Evolutionary conservation across 73 alveolate genomes (phyloP).

Genomic region (Blepharisma stoltei): DNA sequence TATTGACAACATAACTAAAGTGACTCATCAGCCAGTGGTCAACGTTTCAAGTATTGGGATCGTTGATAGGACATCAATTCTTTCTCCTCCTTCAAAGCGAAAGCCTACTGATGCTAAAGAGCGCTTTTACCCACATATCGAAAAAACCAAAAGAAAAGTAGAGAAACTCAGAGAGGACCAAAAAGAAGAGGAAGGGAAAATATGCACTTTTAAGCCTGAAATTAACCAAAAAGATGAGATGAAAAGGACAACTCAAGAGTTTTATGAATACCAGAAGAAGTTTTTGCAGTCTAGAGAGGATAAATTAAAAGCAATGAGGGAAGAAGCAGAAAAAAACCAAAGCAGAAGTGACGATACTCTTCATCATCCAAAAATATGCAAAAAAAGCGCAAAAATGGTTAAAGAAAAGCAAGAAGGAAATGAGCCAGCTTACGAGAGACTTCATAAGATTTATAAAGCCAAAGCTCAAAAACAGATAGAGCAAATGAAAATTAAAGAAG

Average conservation of each 20-base stretch:
- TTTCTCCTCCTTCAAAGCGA: not conserved
- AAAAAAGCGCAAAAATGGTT: not conserved
- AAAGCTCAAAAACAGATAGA: not conserved
- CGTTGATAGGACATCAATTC: not conserved
- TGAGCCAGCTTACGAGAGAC: not conserved
- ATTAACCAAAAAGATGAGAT: not conserved
- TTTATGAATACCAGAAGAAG: not conserved
- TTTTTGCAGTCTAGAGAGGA: not conserved
- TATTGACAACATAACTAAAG: not conserved
- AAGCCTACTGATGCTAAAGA: slow-evolving; percentile 1
- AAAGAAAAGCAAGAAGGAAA: not conserved
- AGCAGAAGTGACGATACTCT: not conserved
- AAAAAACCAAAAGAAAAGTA: slow-evolving; percentile 9
- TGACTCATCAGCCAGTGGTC: not conserved
- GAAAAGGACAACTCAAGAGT: not conserved
- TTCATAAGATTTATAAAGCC: not conserved
- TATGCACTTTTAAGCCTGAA: slow-evolving; percentile 16
- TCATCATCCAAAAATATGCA: slow-evolving; percentile 1
- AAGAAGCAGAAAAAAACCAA: not conserved
- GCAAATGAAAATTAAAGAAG: too few species aligned
- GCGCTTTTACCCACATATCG: not conserved
- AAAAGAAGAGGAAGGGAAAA: not conserved
- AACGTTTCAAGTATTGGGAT: not conserved
- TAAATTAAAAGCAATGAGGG: not conserved
- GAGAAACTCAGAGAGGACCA: not conserved